Evolutionary conservation across 768 basidiomycete species (phyloP), one percentile per base, ranked within the genome.

Genomic region (Pleurotus tuoliensis): DNA sequence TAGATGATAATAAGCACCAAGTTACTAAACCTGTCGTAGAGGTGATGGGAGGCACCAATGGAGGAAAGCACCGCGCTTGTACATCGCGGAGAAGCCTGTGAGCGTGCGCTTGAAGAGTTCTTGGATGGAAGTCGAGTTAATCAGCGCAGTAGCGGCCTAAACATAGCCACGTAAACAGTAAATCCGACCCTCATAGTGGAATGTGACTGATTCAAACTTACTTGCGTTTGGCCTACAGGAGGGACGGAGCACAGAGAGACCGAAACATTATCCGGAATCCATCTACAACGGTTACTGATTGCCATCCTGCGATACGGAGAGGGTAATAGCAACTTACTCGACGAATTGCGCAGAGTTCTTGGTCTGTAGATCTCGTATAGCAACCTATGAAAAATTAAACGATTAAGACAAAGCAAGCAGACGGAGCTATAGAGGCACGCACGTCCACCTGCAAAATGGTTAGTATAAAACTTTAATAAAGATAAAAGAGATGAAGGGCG

Each of bases 221-320:
- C 87, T 73, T 84, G 81, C 56, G 78, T 77, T 62, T 91, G 84
- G 25, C 90, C 92, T 9, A 91, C 86, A 24, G 92, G 92, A 4
- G 92, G 90, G 1, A 92, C 87, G 2, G 87, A 86, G 59, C 91
- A 90, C 48, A 93, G 71, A 0, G 90, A 88, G 15, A 92, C 84
- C 0, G 91, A 93, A 7, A 94, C 87, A 60, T 94, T 93, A 69
- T 93, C 92, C 5, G 92, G 92, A 61, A 94, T 92, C 92, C 92
- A 92, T 63, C 88, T 90, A 55, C 51, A 3, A 43, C 45, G 37
- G 52, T 18, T 47, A 41, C 64, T 27, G 61, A 54, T 47, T 15
- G 34, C 45, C 22, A 47, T 38, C 16, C 41, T 37, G 47, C 11
- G 34, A 55, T 12, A 41, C 9, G 8, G 45, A 37, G 5, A 48